These are phyloP conservation scores for Ascochyta pisi DNA, from an alignment of 2,329 filamentous ascomycete genomes.

Conservation along the genomic window DNA sequence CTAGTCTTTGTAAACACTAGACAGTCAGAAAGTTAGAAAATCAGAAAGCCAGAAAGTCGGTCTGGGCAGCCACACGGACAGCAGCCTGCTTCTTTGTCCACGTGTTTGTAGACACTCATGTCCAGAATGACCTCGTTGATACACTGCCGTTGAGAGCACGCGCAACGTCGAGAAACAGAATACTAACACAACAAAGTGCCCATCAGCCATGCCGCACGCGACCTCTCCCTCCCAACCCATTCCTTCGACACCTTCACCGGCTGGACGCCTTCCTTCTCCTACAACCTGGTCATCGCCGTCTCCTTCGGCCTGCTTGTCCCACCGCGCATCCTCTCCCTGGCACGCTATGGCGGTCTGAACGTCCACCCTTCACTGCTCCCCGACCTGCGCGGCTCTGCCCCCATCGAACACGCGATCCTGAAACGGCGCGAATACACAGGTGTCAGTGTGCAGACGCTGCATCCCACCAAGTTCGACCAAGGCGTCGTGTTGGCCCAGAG, in stretches of 20 bases:
- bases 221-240: conserved; percentile 72
- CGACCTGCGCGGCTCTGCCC: conserved; percentile 84
- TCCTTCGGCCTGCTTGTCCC: conserved; percentile 95
- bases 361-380: conserved; percentile 91
- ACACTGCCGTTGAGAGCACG: neutral
- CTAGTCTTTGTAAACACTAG: neutral
- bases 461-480: conserved; percentile 77
- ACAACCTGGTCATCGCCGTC: conserved; percentile 85
- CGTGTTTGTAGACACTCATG: too few species aligned
- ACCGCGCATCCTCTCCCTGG: conserved; percentile 69
- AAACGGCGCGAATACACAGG: conserved; percentile 68
- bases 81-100: too few species aligned
- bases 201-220: conserved; percentile 68
- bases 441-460: conserved; percentile 85
- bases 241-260: conserved; percentile 80
- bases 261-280: conserved; percentile 63
- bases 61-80: too few species aligned
- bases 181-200: conserved; percentile 64
- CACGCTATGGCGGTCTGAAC: conserved; percentile 87
- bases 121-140: neutral
- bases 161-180: neutral
- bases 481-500: conserved; percentile 76
- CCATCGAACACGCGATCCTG: conserved; percentile 84
- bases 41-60: too few species aligned
- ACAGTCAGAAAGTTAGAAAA: too few species aligned